Evolutionary conservation across 305 asterid species (phyloP), one percentile per base, ranked within the genome.

Genomic region (Fraxinus xanthoxyloides): DNA sequence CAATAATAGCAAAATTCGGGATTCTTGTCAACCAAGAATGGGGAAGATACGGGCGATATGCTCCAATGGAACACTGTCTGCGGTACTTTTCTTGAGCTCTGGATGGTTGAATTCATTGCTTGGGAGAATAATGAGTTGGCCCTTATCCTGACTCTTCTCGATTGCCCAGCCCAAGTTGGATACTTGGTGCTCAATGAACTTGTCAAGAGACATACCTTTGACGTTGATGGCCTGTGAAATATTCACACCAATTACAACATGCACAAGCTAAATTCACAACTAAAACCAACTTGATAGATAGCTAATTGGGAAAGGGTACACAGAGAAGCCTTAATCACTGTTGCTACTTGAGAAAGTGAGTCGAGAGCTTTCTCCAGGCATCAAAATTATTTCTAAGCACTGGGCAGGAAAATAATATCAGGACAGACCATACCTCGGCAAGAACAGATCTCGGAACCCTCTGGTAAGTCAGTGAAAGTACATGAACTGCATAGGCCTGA

Each of bases 381-480:
- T 31, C 15, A 17, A 13, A 67, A 28, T 67, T 67, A 13, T 12
- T 65, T 26, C 35, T 4, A 28, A 12, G 19, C n/a, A 13, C 74
- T 67, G 9, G 19, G 35, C 74, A 3, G 8, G 36, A 67, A 67
- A 67, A 67, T 67, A 40, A 10, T 61, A 69, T 76, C 32, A 59
- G 76, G 34, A 24, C 23, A 4, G 79, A 85, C 81, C 83, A 79
- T 89, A 95, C 98, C 98, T 92, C 97, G 26, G 98, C 99, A 79
- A 95, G 89, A 78, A 92, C 87, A 72, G 97, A 75, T 82, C 95
- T 91, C 0, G 95, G 87, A 72, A 91, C 89, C 77, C 87, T 91
- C 79, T 86, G 95, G 83, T 91, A 91, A 84, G 97, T 91, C 77
- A 95, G 88, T 69, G 97, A 92, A 73, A 95, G 95, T 80, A 92